phyloP scores from a whole-genome alignment of 148 eudicot species.

The Chenopodium formosanum region DNA sequence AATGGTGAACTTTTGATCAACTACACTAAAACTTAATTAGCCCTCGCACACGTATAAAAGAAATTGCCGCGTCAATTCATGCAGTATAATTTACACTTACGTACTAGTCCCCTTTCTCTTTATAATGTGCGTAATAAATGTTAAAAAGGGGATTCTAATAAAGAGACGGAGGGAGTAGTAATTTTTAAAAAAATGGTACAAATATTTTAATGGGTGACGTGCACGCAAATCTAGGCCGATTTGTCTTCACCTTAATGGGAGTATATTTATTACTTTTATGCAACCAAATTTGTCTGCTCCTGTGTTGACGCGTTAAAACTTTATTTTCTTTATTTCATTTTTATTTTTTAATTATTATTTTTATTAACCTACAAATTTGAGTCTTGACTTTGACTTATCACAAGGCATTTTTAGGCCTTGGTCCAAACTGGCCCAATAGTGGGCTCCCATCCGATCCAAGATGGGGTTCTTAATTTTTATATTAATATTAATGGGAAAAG shows the following conservation, averaged over 20 bases:
- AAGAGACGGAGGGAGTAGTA: too few species aligned
- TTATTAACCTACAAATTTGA: conserved; percentile 28
- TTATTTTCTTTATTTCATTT: not conserved
- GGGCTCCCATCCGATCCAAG: conserved; percentile 33
- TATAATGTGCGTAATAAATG: too few species aligned
- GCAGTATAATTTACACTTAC: too few species aligned
- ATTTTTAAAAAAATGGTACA: not conserved
- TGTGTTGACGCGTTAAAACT: conserved; percentile 56
- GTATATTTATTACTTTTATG: conserved; percentile 19
- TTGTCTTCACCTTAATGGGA: conserved; percentile 37
- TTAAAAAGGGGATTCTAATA: too few species aligned
- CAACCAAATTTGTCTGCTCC: conserved; percentile 35
- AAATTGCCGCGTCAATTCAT: too few species aligned
- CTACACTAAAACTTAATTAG: too few species aligned
- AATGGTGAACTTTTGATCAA: too few species aligned
- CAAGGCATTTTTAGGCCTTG: conserved; percentile 16
- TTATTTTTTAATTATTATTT: not conserved
- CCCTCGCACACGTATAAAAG: too few species aligned
- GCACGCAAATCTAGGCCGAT: conserved; percentile 54
- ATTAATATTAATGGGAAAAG: too few species aligned
- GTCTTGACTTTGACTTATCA: conserved; percentile 56
- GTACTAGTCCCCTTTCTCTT: too few species aligned
- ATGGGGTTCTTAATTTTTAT: not conserved
- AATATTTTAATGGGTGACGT: conserved; percentile 27
- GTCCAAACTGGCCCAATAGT: conserved; percentile 21